Evolutionary conservation across 768 basidiomycete genomes (phyloP).

Genomic region (Boletus rufocinnamomeus): DNA sequence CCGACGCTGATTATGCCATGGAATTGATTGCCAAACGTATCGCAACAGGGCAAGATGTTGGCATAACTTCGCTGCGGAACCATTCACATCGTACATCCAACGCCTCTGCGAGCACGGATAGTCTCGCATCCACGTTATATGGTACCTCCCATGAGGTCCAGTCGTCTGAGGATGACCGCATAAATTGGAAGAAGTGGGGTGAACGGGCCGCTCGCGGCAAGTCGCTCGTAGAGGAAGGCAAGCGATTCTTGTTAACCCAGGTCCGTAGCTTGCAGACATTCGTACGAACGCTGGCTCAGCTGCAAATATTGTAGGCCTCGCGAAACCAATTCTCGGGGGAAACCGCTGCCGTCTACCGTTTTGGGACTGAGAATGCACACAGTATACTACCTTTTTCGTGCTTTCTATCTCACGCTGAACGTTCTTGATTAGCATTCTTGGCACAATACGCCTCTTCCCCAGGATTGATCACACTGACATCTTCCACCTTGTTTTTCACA

Average conservation of each 20-base stretch:
- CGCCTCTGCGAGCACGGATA: slow-evolving; percentile 16
- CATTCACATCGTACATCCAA: slow-evolving; percentile 19
- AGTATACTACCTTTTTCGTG: slow-evolving; percentile 33
- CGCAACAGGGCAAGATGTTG: slow-evolving; percentile 52
- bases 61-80: slow-evolving; percentile 31
- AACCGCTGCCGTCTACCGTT: background rate
- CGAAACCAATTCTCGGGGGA: slow-evolving; percentile 5
- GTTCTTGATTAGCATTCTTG: slow-evolving; percentile 50
- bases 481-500: slow-evolving; percentile 53
- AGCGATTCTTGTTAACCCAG: slow-evolving; percentile 38
- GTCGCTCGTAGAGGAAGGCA: slow-evolving; percentile 43
- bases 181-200: slow-evolving; percentile 63
- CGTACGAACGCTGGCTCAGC: background rate
- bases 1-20: slow-evolving; percentile 73
- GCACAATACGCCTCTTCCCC: slow-evolving; percentile 56
- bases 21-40: slow-evolving; percentile 63
- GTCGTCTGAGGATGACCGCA: slow-evolving; percentile 18
- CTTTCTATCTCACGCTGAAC: background rate
- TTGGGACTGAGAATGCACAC: slow-evolving; percentile 29
- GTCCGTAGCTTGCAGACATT: slow-evolving; percentile 35
- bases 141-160: background rate
- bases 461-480: slow-evolving; percentile 61
- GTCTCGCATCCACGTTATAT: background rate
- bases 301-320: slow-evolving; percentile 14
- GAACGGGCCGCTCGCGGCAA: slow-evolving; percentile 49